These are phyloP conservation scores for Fragilaria radians DNA, from an alignment of 108 stramenopile species.

Conservation along the genomic window DNA sequence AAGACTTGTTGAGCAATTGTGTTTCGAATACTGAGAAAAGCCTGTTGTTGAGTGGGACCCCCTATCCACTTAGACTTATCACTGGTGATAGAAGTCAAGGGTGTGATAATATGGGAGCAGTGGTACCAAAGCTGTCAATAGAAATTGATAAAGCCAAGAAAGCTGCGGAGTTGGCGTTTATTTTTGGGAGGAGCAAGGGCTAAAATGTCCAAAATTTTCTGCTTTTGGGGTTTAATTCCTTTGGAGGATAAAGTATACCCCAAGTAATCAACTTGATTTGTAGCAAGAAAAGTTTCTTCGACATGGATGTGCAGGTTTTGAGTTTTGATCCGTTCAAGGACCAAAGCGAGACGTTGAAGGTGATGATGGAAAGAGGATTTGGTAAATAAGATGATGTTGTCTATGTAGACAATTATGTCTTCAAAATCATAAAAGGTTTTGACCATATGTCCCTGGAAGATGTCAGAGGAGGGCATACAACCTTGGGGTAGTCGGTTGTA, in stretches of 20 bases:
- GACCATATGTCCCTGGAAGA: background rate
- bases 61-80: background rate
- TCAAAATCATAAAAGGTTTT: background rate
- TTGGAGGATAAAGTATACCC: too few relatives aligned
- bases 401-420: too few relatives aligned
- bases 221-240: background rate
- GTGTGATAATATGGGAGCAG: conserved; percentile 24
- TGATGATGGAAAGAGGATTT: background rate
- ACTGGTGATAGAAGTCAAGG: conserved; percentile 14
- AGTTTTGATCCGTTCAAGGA: background rate
- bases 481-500: background rate
- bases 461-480: too few relatives aligned
- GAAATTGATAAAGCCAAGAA: conserved; percentile 30
- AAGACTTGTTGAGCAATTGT: conserved; percentile 11
- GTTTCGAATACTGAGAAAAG: conserved; percentile 6
- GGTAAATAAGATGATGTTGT: background rate
- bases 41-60: conserved; percentile 1
- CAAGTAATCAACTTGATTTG: background rate
- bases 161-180: conserved; percentile 15
- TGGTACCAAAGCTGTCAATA: conserved; percentile 24
- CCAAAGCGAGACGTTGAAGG: background rate
- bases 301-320: background rate
- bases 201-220: conserved; percentile 26
- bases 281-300: background rate
- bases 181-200: conserved; percentile 8